A percentile compares a stretch with the other conserved stretches of the same genome.
These are phyloP conservation scores for Didymella lethalis DNA, from an alignment of 2,329 filamentous ascomycete species.

Conservation along the genomic window DNA sequence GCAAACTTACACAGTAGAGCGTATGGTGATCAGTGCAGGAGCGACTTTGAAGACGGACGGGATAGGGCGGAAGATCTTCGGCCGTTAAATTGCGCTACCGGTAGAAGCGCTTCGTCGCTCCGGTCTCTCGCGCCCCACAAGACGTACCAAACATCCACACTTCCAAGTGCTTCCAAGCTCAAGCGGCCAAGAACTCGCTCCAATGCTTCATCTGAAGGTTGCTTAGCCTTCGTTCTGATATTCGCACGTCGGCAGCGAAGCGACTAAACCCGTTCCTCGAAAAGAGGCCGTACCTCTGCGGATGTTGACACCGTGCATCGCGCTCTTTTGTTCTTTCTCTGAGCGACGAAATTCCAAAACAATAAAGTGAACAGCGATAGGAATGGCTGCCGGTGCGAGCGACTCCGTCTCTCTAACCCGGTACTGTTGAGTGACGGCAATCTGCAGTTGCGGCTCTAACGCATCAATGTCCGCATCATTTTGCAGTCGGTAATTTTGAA, in stretches of 20 bases:
- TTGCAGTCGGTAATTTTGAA: neutral
- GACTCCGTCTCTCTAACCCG: neutral
- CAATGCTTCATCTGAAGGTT: neutral
- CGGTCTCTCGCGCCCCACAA: neutral
- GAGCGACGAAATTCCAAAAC: neutral
- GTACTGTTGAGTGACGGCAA: neutral
- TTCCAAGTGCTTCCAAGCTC: neutral
- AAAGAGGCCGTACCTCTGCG: neutral
- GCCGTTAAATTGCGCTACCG: neutral
- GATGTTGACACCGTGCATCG: neutral
- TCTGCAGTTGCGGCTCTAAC: conserved; percentile 12
- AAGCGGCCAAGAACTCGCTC: neutral
- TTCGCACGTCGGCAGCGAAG: neutral
- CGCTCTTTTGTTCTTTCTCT: neutral
- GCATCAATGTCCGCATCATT: conserved; percentile 13
- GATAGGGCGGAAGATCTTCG: neutral
- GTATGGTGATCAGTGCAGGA: neutral
- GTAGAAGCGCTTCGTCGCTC: neutral
- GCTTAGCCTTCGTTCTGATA: neutral
- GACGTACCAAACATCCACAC: neutral
- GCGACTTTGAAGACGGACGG: neutral
- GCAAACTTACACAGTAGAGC: neutral
- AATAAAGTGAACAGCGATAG: neutral
- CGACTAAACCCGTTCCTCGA: neutral
- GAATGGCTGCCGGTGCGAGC: neutral